Conservation (phyloP, 371 early-diverging fungal genomes). For the Mucor indicus region DNA sequence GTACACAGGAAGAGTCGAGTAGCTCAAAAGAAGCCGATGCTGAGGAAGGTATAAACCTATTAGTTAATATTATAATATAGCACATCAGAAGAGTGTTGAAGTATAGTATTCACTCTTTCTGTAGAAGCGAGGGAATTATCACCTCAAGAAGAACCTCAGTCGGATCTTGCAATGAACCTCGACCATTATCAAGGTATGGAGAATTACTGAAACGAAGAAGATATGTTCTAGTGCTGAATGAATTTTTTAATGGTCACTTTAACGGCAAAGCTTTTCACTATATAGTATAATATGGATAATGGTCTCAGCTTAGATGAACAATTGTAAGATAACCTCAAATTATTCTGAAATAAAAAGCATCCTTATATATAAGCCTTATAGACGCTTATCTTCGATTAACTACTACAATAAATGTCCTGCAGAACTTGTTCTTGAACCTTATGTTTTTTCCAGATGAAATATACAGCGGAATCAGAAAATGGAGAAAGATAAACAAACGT, state of each 20-base stretch:
- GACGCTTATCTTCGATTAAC: constrained; percentile 13
- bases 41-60: too few relatives aligned
- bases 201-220: constrained; percentile 7
- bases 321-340: constrained; percentile 10
- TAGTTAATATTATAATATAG: too few relatives aligned
- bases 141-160: too few relatives aligned
- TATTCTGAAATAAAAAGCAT: constrained; percentile 4
- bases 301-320: constrained; percentile 12
- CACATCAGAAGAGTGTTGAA: too few relatives aligned
- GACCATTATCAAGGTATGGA: constrained; percentile 8
- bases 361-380: too few relatives aligned
- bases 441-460: constrained; percentile 13
- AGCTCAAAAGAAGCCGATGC: too few relatives aligned
- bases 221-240: too few relatives aligned
- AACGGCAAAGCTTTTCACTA: constrained; percentile 2
- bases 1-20: too few relatives aligned
- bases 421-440: constrained; percentile 10
- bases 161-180: constrained; percentile 6
- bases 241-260: constrained; percentile 5
- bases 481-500: constrained; percentile 15
- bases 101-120: too few relatives aligned
- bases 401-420: constrained; percentile 12
- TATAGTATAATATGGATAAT: constrained; percentile 16
- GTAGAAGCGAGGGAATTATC: too few relatives aligned
- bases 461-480: constrained; percentile 17